phyloP scores from a whole-genome alignment of 805 yeast genomes.

The Lachancea fermentati region DNA sequence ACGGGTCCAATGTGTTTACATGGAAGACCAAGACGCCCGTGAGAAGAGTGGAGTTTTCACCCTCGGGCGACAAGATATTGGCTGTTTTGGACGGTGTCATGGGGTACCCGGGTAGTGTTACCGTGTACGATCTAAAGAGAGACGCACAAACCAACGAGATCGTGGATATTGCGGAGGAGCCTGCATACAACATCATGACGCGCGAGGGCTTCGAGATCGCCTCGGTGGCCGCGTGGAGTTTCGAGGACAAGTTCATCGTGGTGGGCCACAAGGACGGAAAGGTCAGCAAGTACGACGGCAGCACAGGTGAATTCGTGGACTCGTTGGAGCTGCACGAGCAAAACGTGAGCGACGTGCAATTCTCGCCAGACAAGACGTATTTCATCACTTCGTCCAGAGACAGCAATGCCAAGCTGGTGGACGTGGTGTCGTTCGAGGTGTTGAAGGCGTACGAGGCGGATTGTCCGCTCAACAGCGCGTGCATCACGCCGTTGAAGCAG shows the following conservation, averaged over 20 bases:
- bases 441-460: conserved; percentile 78
- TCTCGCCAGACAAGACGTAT: conserved; percentile 79
- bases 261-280: conserved; percentile 87
- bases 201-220: conserved; percentile 56
- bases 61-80: conserved; percentile 61
- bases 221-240: conserved; percentile 84
- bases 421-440: conserved; percentile 66
- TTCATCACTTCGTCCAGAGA: conserved; percentile 92
- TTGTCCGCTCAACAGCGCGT: conserved; percentile 92
- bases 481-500: conserved; percentile 89
- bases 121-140: conserved; percentile 56
- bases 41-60: conserved; percentile 81
- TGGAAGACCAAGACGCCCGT: conserved; percentile 82
- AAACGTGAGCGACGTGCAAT: conserved; percentile 82
- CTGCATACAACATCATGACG: conserved; percentile 55
- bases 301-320: conserved; percentile 59
- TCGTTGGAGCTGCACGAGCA: conserved; percentile 67
- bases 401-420: conserved; percentile 71
- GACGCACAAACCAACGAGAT: conserved; percentile 30
- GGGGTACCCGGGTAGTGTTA: conserved; percentile 78
- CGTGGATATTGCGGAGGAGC: conserved; percentile 42
- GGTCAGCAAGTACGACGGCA: conserved; percentile 72
- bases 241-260: conserved; percentile 64
- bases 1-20: conserved; percentile 68
- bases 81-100: conserved; percentile 86